Percentiles rank a stretch among this genome's conserved stretches.
Evolutionary conservation across 768 basidiomycete genomes (phyloP).

Genomic region (Pleurotus tuoliensis): DNA sequence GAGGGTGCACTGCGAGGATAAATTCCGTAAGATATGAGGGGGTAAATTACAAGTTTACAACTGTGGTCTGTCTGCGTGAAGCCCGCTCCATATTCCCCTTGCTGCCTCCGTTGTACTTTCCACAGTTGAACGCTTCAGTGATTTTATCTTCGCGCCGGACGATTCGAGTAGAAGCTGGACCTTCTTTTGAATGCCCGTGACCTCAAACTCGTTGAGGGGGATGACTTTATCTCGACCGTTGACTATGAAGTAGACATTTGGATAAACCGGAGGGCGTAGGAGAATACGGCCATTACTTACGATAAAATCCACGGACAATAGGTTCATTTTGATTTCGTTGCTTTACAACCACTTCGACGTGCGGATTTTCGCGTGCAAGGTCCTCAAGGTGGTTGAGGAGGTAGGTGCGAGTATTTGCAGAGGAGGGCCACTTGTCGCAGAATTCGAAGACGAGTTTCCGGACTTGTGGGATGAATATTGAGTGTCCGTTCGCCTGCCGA

Average conservation of each 20-base stretch:
- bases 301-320: slow-evolving; percentile 79
- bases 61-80: slow-evolving; percentile 70
- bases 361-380: slow-evolving; percentile 70
- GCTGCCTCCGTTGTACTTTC: slow-evolving; percentile 77
- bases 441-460: slow-evolving; percentile 87
- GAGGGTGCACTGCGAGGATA: background rate
- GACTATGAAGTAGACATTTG: slow-evolving; percentile 40
- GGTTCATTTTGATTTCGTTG: slow-evolving; percentile 75
- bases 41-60: slow-evolving; percentile 36
- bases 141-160: slow-evolving; percentile 81
- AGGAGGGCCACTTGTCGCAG: slow-evolving; percentile 80
- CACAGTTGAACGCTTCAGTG: slow-evolving; percentile 71
- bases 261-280: slow-evolving; percentile 13
- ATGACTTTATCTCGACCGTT: slow-evolving; percentile 90
- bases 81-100: slow-evolving; percentile 87
- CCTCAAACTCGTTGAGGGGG: slow-evolving; percentile 70
- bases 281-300: slow-evolving; percentile 36
- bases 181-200: slow-evolving; percentile 71
- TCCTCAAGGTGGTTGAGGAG: slow-evolving; percentile 57
- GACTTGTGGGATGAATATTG: slow-evolving; percentile 70
- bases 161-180: slow-evolving; percentile 81
- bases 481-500: slow-evolving; percentile 69
- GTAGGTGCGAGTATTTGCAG: slow-evolving; percentile 65
- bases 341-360: slow-evolving; percentile 81
- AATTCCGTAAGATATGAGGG: background rate